A percentile compares a stretch with the other conserved stretches of the same genome.
These are phyloP conservation scores for Claviceps maximensis DNA, from an alignment of 2,329 filamentous ascomycete species.

Conservation along the genomic window DNA sequence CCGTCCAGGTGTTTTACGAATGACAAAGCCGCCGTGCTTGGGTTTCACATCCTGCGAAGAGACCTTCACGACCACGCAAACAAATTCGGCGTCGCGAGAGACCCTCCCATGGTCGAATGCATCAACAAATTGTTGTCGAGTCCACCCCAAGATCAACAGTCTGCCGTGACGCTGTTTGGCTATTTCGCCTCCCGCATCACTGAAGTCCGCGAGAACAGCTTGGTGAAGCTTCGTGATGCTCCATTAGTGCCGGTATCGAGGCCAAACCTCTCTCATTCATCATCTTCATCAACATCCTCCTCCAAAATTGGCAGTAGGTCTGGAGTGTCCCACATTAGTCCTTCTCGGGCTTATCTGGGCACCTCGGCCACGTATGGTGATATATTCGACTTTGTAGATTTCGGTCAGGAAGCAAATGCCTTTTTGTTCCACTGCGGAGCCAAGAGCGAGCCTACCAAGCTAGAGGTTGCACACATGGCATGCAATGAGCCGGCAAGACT, in stretches of 20 bases:
- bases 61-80: slow-evolving; percentile 68
- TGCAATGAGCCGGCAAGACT: slow-evolving; percentile 73
- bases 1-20: slow-evolving; percentile 77
- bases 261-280: slow-evolving; percentile 14
- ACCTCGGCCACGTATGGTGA: slow-evolving; percentile 58
- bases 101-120: slow-evolving; percentile 69
- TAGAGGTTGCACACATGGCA: slow-evolving; percentile 74
- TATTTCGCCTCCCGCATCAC: slow-evolving; percentile 70
- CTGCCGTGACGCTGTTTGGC: slow-evolving; percentile 61
- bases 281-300: slow-evolving; percentile 7
- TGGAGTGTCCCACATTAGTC: slow-evolving; percentile 36
- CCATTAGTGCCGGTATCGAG: slow-evolving; percentile 57
- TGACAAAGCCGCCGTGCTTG: slow-evolving; percentile 59
- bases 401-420: slow-evolving; percentile 72
- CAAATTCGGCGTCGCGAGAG: slow-evolving; percentile 73
- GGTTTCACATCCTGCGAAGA: slow-evolving; percentile 62
- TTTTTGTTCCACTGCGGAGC: slow-evolving; percentile 84
- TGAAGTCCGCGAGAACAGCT: slow-evolving; percentile 53
- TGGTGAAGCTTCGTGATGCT: slow-evolving; percentile 48
- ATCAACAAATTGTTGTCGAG: slow-evolving; percentile 57
- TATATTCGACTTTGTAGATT: slow-evolving; percentile 96
- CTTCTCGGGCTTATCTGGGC: slow-evolving; percentile 70
- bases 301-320: slow-evolving; percentile 19
- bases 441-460: slow-evolving; percentile 77
- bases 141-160: slow-evolving; percentile 53